Evolutionary conservation across 139 green algal genomes (phyloP).

Genomic region (Deuterostichococcus epilithicus): DNA sequence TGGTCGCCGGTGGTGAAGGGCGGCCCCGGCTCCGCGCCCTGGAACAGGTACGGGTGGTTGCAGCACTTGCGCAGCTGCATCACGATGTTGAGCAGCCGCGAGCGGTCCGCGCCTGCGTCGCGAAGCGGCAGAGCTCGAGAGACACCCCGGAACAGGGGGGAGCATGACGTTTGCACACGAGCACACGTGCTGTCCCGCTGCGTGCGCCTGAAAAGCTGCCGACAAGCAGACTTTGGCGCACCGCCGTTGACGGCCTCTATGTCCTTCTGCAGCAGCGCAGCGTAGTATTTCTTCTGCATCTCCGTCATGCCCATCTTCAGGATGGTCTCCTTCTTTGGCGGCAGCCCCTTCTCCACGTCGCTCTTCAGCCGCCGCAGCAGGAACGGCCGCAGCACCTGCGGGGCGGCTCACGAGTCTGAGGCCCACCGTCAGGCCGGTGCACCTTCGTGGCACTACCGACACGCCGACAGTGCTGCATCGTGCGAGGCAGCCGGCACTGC

Average conservation of each 20-base stretch:
- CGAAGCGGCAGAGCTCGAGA: neutral
- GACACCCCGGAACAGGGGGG: too few relatives aligned
- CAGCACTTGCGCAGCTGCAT: conserved; percentile 99
- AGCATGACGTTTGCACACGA: too few relatives aligned
- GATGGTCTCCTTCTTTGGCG: conserved; percentile 99
- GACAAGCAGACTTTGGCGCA: neutral
- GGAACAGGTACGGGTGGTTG: conserved; percentile 92
- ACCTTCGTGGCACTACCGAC: too few relatives aligned
- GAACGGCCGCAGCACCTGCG: conserved; percentile 92
- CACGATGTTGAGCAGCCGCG: conserved; percentile 96
- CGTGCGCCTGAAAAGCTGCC: neutral
- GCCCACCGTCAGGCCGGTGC: neutral
- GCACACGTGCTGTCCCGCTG: neutral
- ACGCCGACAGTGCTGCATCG: too few relatives aligned
- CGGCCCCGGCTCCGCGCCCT: conserved; percentile 90
- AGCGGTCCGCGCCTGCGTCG: conserved; percentile 59
- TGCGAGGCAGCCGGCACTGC: too few relatives aligned
- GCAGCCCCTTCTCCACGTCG: conserved; percentile 95
- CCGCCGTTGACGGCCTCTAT: conserved; percentile 79
- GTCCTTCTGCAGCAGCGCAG: conserved; percentile 93
- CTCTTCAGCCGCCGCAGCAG: conserved; percentile 95
- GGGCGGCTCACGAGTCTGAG: neutral
- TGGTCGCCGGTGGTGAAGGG: conserved; percentile 90
- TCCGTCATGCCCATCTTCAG: conserved; percentile 97
- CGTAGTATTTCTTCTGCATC: conserved; percentile 84